Percentiles rank a stretch among this genome's conserved stretches.
Conservation (phyloP, 2,329 filamentous ascomycete species). For the Beauveria brongniartii region DNA sequence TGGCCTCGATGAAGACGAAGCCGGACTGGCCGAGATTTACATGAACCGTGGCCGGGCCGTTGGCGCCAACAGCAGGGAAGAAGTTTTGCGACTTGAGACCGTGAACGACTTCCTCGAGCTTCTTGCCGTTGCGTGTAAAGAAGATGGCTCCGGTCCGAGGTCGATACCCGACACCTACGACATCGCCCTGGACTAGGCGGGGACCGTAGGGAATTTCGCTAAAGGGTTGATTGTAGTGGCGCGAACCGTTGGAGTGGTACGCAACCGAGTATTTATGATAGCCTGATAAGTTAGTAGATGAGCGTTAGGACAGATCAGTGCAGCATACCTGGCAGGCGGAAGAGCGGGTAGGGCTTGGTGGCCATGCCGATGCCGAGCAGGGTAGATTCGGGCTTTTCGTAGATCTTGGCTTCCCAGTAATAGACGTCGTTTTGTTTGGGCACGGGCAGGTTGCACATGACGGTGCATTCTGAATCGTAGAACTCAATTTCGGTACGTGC, state of each 20-base stretch:
- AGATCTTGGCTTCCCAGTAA: conserved; percentile 99
- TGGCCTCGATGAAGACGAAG: conserved; percentile 98
- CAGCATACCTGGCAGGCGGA: conserved; percentile 76
- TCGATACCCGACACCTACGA: conserved; percentile 90
- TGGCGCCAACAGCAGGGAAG: conserved; percentile 94
- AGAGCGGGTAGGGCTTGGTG: conserved; percentile 94
- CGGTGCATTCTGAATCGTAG: conserved; percentile 95
- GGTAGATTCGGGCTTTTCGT: conserved; percentile 88
- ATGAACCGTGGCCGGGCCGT: conserved; percentile 84
- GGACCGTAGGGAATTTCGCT: conserved; percentile 72
- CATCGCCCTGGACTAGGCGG: conserved; percentile 82
- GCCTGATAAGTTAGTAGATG: conserved; percentile 36
- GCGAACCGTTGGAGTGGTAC: conserved; percentile 79
- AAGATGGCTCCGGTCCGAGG: conserved; percentile 92
- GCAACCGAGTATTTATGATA: conserved; percentile 90
- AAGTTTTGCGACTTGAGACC: conserved; percentile 93
- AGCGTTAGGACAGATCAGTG: neutral
- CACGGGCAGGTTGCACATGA: conserved; percentile 92
- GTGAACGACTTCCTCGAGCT: conserved; percentile 87
- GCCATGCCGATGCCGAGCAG: conserved; percentile 86
- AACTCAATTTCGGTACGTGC: conserved; percentile 96
- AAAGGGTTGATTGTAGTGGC: conserved; percentile 91
- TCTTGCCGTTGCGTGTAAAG: conserved; percentile 97
- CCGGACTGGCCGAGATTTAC: conserved; percentile 98
- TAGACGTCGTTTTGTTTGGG: conserved; percentile 99